Evolutionary conservation across 2,329 filamentous ascomycete genomes (phyloP).

Genomic region (Chalara sp.): DNA sequence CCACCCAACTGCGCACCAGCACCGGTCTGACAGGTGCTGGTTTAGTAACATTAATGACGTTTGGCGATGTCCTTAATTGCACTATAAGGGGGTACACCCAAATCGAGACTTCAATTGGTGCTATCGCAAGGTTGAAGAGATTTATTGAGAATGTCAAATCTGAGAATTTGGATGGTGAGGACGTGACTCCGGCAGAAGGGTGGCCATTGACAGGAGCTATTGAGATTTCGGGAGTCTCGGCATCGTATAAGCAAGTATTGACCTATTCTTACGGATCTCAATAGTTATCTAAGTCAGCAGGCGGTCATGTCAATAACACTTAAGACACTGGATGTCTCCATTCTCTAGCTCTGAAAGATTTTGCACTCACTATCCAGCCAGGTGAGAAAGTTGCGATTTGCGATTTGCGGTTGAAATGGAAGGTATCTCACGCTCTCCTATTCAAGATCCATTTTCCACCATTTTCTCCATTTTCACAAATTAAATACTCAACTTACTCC

Average conservation of each 20-base stretch:
- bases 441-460: no score
- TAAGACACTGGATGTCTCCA: background rate
- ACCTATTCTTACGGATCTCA: no score
- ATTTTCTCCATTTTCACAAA: no score
- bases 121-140: conserved; percentile 10
- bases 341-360: background rate
- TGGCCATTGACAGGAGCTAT: conserved; percentile 8
- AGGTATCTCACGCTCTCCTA: no score
- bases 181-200: background rate
- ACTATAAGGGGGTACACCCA: conserved; percentile 13
- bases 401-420: conserved; percentile 17
- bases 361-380: conserved; percentile 1
- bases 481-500: no score
- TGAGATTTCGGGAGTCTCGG: conserved; percentile 8
- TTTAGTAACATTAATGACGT: conserved; percentile 19
- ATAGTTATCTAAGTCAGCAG: background rate
- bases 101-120: conserved; percentile 17
- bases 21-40: conserved; percentile 19
- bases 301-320: background rate
- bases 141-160: conserved; percentile 7
- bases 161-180: conserved; percentile 2
- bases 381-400: conserved; percentile 25
- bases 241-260: conserved; percentile 8
- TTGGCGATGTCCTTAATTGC: conserved; percentile 13
- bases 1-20: conserved; percentile 20